Evolutionary conservation across 306 rosid species (phyloP).

Genomic region (Dalbergia cultrata): DNA sequence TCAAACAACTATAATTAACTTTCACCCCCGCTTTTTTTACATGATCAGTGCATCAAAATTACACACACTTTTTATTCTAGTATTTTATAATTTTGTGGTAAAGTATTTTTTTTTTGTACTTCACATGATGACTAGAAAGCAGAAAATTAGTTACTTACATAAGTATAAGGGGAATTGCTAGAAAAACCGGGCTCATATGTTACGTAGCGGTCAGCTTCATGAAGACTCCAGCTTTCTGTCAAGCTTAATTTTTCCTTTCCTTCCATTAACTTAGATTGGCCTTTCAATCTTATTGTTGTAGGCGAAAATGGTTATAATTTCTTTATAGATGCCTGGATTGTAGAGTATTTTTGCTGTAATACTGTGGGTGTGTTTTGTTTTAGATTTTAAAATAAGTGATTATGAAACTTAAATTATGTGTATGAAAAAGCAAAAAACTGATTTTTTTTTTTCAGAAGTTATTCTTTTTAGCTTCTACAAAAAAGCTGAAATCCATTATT

Average conservation of each 20-base stretch:
- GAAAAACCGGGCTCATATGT: background rate
- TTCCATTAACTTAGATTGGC: background rate
- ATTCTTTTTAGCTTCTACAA: no score
- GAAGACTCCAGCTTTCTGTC: background rate
- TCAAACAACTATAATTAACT: no score
- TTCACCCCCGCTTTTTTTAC: no score
- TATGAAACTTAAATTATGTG: no score
- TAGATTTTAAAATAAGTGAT: no score
- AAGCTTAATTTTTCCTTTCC: background rate
- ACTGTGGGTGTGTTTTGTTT: background rate
- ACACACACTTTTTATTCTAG: no score
- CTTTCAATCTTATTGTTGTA: slow-evolving; percentile 1
- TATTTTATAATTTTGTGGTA: background rate
- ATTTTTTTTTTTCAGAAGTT: no score
- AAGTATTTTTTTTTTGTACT: background rate
- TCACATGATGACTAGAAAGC: background rate
- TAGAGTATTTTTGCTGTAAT: background rate
- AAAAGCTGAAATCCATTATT: no score
- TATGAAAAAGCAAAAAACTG: no score
- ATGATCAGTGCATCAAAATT: no score
- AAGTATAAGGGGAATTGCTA: background rate
- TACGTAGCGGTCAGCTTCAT: background rate
- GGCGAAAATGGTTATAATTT: background rate
- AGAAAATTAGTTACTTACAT: background rate
- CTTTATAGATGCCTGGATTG: background rate